Percentiles rank a stretch among this genome's conserved stretches.
These are phyloP conservation scores for Cercospora berteroae DNA, from an alignment of 2,329 filamentous ascomycete species.

Conservation along the genomic window DNA sequence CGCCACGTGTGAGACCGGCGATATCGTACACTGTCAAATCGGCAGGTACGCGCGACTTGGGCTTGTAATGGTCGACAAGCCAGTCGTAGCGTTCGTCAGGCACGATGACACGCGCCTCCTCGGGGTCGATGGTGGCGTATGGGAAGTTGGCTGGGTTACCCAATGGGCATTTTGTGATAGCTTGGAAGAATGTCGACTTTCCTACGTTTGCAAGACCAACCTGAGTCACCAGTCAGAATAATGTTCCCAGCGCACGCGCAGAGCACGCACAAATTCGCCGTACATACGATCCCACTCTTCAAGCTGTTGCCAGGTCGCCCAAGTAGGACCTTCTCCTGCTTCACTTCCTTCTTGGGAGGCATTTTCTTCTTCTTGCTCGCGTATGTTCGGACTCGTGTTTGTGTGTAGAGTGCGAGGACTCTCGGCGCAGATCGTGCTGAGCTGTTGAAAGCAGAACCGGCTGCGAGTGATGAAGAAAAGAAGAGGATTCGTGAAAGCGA, in stretches of 20 bases:
- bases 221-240: slow-evolving; percentile 55
- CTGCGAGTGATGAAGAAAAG: slow-evolving; percentile 32
- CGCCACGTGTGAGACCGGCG: slow-evolving; percentile 90
- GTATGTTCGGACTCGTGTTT: slow-evolving; percentile 48
- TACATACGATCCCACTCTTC: slow-evolving; percentile 96
- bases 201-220: slow-evolving; percentile 98
- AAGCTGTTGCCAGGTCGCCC: slow-evolving; percentile 95
- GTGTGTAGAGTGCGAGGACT: slow-evolving; percentile 19
- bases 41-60: slow-evolving; percentile 94
- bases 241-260: slow-evolving; percentile 35
- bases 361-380: slow-evolving; percentile 65
- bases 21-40: slow-evolving; percentile 99
- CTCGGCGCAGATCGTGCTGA: slow-evolving; percentile 19
- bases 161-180: slow-evolving; percentile 94
- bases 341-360: slow-evolving; percentile 89
- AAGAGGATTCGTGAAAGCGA: slow-evolving; percentile 30
- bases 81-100: slow-evolving; percentile 95
- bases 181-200: slow-evolving; percentile 99
- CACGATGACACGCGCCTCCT: slow-evolving; percentile 95
- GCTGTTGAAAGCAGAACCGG: slow-evolving; percentile 37
- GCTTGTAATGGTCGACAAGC: slow-evolving; percentile 94
- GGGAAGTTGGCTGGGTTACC: slow-evolving; percentile 99
- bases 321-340: slow-evolving; percentile 94
- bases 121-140: slow-evolving; percentile 97
- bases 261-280: slow-evolving; percentile 36